Base-by-base conservation (phyloP, 495 filamentous ascomycete genomes). In the Margaritispora aquatica region DNA sequence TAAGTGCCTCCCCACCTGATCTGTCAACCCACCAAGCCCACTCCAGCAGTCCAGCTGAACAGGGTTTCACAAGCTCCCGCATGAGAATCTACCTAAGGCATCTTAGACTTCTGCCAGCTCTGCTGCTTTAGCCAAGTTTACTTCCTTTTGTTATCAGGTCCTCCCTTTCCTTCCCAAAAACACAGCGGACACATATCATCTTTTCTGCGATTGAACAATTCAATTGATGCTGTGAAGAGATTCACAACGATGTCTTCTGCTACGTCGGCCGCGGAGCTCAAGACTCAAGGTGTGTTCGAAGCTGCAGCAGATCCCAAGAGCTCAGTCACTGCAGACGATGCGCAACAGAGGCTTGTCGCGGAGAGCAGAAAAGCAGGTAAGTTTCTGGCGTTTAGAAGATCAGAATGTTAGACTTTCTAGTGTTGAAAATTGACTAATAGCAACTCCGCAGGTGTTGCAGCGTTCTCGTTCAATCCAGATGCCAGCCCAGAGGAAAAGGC, bases 381-480 rank as follows among this genome's bases (percentile, higher is more conserved):
- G 38, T n/a, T 15, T 3, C 15, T n/a, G 11, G 8, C 15, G 38
- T 2, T n/a, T 34, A 5, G 13, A 5, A 34, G 13, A 5, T 13
- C 29, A 34, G 29, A 13, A 34, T 5, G 5, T 34, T 34, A n/a
- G 19, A n/a, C 38, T n/a, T 15, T 17, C 10, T 17, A 44, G 38
- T 15, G 17, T 15, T n/a, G 19, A 17, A n/a, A 17, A 8, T 10
- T n/a, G 8, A n/a, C 17, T 44, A n/a, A 44, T 17, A 44, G 38
- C 19, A 17, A 10, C 19, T 2, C 38, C 19, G 3, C 11, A 44
- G 38, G 94, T 21, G 80, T 84, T 2, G 76, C 84, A 9, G 93
- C 90, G 54, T 91, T 86, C 70, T 83, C 87, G 65, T 97, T 97
- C 74, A 80, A 97, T 69, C 90, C 94, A 1, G 69, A 96, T 76